A percentile compares a stretch with the other conserved stretches of the same genome.
Evolutionary conservation across 352 stramenopile species (phyloP).

Genomic region (Phytophthora syringae): DNA sequence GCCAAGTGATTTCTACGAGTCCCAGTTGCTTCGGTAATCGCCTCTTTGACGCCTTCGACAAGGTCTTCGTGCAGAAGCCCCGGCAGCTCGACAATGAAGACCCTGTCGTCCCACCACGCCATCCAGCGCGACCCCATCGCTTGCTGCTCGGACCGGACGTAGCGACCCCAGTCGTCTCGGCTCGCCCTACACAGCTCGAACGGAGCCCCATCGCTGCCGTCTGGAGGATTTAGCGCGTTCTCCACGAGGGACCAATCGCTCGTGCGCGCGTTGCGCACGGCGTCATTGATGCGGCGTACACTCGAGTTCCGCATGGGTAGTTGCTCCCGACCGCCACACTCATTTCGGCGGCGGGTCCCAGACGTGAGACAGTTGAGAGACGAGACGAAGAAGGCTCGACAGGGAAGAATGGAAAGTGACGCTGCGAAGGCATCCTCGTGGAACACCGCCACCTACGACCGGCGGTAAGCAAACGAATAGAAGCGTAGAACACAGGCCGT

Average conservation of each 20-base stretch:
- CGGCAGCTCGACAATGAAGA: slow-evolving; percentile 4
- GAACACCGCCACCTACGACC: no score
- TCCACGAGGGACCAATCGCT: slow-evolving; percentile 1
- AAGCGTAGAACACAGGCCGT: no score
- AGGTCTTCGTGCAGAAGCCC: neutral
- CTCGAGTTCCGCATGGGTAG: neutral
- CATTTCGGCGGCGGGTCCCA: no score
- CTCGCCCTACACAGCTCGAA: slow-evolving; percentile 4
- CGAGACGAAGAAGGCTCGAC: no score
- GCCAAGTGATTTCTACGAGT: neutral
- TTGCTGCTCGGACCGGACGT: slow-evolving; percentile 3
- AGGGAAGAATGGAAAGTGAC: no score
- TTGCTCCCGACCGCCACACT: no score
- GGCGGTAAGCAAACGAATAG: no score
- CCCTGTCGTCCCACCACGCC: neutral
- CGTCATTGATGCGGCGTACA: neutral
- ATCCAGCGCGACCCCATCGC: neutral
- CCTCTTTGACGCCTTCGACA: neutral
- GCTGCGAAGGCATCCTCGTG: no score
- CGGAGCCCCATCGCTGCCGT: no score
- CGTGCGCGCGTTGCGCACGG: neutral
- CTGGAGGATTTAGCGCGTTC: slow-evolving; percentile 3
- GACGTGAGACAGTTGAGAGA: no score
- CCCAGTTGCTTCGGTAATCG: neutral
- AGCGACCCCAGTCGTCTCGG: slow-evolving; percentile 12